Conservation (phyloP, 1,139 yeast genomes). For the Suhomyces terraborum region DNA sequence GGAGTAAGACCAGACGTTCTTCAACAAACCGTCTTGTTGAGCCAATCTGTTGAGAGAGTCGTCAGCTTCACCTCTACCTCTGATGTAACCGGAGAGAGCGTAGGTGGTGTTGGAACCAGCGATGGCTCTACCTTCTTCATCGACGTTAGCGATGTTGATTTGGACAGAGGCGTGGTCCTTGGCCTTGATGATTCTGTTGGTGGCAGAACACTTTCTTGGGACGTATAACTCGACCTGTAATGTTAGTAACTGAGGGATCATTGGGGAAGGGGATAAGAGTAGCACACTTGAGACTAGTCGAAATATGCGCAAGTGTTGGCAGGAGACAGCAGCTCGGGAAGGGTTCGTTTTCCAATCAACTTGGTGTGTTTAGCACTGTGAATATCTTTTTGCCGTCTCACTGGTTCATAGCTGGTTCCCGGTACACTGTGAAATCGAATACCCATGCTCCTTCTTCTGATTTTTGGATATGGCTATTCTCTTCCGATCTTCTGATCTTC, state of each 20-base stretch:
- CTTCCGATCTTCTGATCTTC: too few relatives aligned
- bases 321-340: too few relatives aligned
- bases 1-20: slow-evolving; percentile 99
- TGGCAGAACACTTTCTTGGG: slow-evolving; percentile 99
- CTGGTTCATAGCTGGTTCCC: too few relatives aligned
- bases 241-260: slow-evolving; percentile 43
- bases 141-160: slow-evolving; percentile 58
- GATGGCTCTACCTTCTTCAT: slow-evolving; percentile 94
- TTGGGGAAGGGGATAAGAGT: too few relatives aligned
- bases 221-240: slow-evolving; percentile 97
- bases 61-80: slow-evolving; percentile 85
- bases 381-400: too few relatives aligned
- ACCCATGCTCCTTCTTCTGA: too few relatives aligned
- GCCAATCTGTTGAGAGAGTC: slow-evolving; percentile 99
- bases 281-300: too few relatives aligned
- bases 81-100: slow-evolving; percentile 95
- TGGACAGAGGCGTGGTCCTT: slow-evolving; percentile 99
- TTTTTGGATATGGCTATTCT: too few relatives aligned
- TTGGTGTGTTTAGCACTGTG: too few relatives aligned
- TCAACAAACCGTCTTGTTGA: slow-evolving; percentile 97
- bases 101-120: slow-evolving; percentile 91
- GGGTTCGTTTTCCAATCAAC: too few relatives aligned
- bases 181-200: slow-evolving; percentile 99
- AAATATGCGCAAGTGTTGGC: too few relatives aligned
- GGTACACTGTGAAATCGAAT: too few relatives aligned